These are phyloP conservation scores for Suillus weaverae DNA, from an alignment of 768 basidiomycete genomes.

Conservation along the genomic window DNA sequence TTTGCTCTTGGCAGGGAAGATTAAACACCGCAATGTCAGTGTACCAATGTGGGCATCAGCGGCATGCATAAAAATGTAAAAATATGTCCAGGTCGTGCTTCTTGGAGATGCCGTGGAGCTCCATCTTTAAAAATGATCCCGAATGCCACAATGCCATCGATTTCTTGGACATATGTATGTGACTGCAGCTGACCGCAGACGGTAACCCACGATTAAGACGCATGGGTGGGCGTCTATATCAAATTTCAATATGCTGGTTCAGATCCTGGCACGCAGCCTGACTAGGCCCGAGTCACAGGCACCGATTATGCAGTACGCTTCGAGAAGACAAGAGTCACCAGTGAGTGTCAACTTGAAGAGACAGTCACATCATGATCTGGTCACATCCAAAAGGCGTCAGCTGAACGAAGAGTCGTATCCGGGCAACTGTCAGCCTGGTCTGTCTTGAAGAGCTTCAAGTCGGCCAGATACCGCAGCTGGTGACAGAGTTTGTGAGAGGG, in stretches of 20 bases:
- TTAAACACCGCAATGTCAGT: too few species aligned
- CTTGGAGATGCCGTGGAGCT: neutral
- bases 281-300: neutral
- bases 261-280: neutral
- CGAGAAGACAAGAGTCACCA: neutral
- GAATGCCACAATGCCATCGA: neutral
- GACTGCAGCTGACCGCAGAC: neutral
- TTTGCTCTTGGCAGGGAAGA: neutral
- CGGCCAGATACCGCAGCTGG: neutral
- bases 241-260: neutral
- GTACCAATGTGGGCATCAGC: neutral
- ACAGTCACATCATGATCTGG: too few species aligned
- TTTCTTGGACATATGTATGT: neutral
- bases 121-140: neutral
- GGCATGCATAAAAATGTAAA: neutral
- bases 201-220: neutral
- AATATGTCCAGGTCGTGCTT: neutral
- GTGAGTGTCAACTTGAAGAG: neutral
- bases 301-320: neutral
- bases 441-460: neutral
- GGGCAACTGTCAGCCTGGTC: neutral
- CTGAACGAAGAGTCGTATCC: neutral
- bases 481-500: neutral
- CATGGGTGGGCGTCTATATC: neutral
- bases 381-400: too few species aligned